Evolutionary conservation across 2,329 filamentous ascomycete species (phyloP), one percentile per base, ranked within the genome.

Genomic region (Fusarium sterilihyphosum): DNA sequence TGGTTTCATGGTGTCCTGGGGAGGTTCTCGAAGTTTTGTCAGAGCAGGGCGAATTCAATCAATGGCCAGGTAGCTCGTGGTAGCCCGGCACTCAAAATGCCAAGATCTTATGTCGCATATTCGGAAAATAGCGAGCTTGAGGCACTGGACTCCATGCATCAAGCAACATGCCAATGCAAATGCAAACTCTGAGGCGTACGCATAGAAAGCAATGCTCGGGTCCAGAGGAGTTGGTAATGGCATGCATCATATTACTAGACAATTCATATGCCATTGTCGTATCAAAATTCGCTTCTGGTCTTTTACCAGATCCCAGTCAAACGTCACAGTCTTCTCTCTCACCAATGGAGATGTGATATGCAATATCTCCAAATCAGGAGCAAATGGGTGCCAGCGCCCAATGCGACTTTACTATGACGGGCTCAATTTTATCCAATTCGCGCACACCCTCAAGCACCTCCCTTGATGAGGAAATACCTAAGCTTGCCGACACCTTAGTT

Each of bases 401-500:
- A 73, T 75, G 43, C 70, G 61, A 75, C 73, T 65, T 56, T 38
- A 47, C 52, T 35, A 43, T 57, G 49, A 50, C 37, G 41, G 64
- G 56, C 29, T 68, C 40, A 37, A 53, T 41, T 40, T 56, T 73
- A 58, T 65, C 61, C 61, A 72, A 70, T 46, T 61, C 61, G 49
- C 65, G 47, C 62, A 64, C 70, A 70, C 65, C 64, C 59, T 62
- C 40, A 67, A 69, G 67, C 66, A 64, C 33, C 56, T 76, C 60
- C 59, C 70, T 67, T 43, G 31, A 61, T 76, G 59, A 44, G 66
- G 74, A 70, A 73, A 71, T 47, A 20, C 52, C 65, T 50, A 67
- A 47, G 56, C 59, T 67, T 65, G 35, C 54, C 41, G 43, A 49
- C 54, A 52, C 50, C 58, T 60, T 38, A 40, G 52, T 61, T 66